Base-by-base conservation (phyloP, 2,329 filamentous ascomycete species). In the Fusarium coffeatum region DNA sequence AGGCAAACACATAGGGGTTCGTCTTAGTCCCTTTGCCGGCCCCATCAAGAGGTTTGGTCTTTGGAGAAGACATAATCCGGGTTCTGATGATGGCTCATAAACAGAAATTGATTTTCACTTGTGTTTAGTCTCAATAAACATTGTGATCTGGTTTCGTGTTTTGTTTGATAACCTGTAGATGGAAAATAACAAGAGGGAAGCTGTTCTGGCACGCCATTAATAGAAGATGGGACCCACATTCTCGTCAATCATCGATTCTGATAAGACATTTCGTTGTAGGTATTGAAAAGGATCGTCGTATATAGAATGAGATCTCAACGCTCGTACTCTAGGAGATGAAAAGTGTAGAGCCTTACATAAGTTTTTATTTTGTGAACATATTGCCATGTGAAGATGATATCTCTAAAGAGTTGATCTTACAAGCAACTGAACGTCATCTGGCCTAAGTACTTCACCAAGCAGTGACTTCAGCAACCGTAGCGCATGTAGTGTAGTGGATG, bases 1-100 rank as follows among this genome's bases (percentile, higher is more conserved):
- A 51, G 22, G 68, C 59, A 47, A 71, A 41, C 27, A 70, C 22
- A 37, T 71, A 70, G 27, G 59, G 59, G 51, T 51, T 57, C 18
- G n/a, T 27, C 40, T 60, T 68, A 28, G 34, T 43, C 13, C 30
- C 34, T 45, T 54, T 65, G 13, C 32, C n/a, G 40, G n/a, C 49
- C 50, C 48, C 45, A 20, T 53, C 41, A 1, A 30, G 37, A 28
- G 41, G 16, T 20, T 18, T 50, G 45, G 15, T 8, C 9, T 54
- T 30, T 40, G 41, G 9, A 2, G 30, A 32, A 27, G 48, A 12
- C 68, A 70, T 68, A 15, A 18, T 4, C 16, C 1, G 11, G 20
- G 20, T 20, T 22, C 12, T 6, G 10, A 8, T 16, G 5, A 11
- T 15, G 13, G 20, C 16, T 22, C 11, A 23, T 43, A 6, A 10